Evolutionary conservation across 2,329 filamentous ascomycete species (phyloP).

Genomic region (Lachnellula occidentalis): DNA sequence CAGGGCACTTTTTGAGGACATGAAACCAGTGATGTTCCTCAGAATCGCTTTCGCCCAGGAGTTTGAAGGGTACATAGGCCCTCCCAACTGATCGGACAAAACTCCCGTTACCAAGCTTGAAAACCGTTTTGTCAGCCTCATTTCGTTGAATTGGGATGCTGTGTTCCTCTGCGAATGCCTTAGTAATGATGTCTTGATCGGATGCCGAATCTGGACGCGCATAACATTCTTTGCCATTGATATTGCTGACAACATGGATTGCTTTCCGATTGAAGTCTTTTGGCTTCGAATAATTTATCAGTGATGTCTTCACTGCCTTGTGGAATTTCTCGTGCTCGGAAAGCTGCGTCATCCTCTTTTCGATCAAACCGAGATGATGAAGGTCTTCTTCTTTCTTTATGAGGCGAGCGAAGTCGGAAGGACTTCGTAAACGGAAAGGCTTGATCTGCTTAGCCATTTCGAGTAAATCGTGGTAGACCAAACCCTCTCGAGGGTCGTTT

Average conservation of each 20-base stretch:
- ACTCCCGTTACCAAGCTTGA: background rate
- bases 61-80: background rate
- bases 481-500: too few relatives aligned
- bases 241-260: background rate
- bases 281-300: background rate
- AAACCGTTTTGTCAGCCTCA: background rate
- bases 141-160: background rate
- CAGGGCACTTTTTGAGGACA: conserved; percentile 4
- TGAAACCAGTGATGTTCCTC: conserved; percentile 7
- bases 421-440: too few relatives aligned
- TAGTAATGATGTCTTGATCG: conserved; percentile 6
- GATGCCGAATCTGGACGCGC: conserved; percentile 11
- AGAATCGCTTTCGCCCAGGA: background rate
- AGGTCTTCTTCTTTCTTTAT: too few relatives aligned
- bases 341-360: too few relatives aligned
- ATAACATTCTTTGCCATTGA: background rate
- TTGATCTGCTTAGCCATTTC: too few relatives aligned
- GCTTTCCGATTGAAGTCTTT: conserved; percentile 4
- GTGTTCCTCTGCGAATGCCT: conserved; percentile 4
- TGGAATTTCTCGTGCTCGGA: too few relatives aligned
- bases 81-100: conserved; percentile 2
- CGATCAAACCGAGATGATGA: too few relatives aligned
- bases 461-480: too few relatives aligned
- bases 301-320: too few relatives aligned
- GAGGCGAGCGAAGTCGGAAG: too few relatives aligned